These are phyloP conservation scores for Leccinellum albellum DNA, from an alignment of 768 basidiomycete species.

Conservation along the genomic window DNA sequence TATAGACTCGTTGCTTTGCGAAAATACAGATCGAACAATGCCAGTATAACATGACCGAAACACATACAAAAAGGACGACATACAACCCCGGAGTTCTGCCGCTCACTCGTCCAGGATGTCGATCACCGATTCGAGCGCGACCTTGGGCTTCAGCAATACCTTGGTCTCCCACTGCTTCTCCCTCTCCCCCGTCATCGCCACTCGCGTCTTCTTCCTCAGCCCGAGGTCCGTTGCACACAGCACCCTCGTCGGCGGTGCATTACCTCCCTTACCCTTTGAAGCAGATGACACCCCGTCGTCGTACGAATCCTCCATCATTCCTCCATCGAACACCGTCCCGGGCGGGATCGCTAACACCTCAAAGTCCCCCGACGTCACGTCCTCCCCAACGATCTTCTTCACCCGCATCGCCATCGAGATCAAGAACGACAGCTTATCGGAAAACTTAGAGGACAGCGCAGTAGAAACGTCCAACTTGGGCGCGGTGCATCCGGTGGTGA, in stretches of 20 bases:
- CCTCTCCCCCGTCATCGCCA: conserved; percentile 23
- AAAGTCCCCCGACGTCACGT: conserved; percentile 31
- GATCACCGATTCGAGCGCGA: conserved; percentile 36
- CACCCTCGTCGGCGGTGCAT: conserved; percentile 15
- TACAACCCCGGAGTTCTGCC: not conserved
- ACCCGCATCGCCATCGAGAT: conserved; percentile 45
- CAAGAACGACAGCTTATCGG: conserved; percentile 39
- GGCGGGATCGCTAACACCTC: conserved; percentile 29
- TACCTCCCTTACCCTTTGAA: conserved; percentile 1
- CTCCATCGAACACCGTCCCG: conserved; percentile 22
- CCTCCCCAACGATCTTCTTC: conserved; percentile 36
- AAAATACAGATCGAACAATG: no score
- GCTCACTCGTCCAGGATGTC: conserved; percentile 32
- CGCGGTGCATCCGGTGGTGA: conserved; percentile 25
- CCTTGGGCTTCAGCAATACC: conserved; percentile 37
- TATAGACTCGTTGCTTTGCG: no score
- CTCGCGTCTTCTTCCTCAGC: conserved; percentile 28
- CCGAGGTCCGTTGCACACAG: conserved; percentile 38
- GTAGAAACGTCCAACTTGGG: conserved; percentile 32
- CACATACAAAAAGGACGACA: not conserved
- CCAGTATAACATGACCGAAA: not conserved
- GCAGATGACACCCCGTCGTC: conserved; percentile 21
- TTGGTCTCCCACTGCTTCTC: conserved; percentile 31
- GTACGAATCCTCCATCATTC: conserved; percentile 31
- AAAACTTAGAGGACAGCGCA: conserved; percentile 41